These are phyloP conservation scores for Zygosaccharomyces kombuchaensis DNA, from an alignment of 805 yeast species.

Conservation along the genomic window DNA sequence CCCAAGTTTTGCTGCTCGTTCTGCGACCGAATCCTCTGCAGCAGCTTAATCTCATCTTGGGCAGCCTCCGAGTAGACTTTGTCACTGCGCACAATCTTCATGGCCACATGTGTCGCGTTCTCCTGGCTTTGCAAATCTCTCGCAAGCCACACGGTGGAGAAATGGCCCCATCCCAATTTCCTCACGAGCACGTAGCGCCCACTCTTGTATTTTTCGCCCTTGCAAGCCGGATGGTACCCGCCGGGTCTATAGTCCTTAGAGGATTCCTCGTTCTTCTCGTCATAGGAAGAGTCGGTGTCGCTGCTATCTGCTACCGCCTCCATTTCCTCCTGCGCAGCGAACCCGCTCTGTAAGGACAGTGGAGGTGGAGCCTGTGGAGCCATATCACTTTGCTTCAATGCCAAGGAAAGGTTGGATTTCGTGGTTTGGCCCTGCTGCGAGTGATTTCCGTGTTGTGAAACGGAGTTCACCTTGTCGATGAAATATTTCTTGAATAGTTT, in stretches of 20 bases:
- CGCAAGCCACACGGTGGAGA: constrained; percentile 93
- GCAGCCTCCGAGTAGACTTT: constrained; percentile 91
- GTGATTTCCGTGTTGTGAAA: neutral
- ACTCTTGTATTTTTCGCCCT: constrained; percentile 80
- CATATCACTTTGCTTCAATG: constrained; percentile 15
- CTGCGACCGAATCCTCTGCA: constrained; percentile 55
- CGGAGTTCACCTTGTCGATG: constrained; percentile 9
- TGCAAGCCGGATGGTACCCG: constrained; percentile 91
- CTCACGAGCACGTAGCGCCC: constrained; percentile 75
- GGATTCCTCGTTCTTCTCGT: constrained; percentile 71
- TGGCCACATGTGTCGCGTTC: constrained; percentile 73
- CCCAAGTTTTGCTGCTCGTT: constrained; percentile 58
- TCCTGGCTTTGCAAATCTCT: constrained; percentile 43
- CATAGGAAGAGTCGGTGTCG: constrained; percentile 37
- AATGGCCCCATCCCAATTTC: constrained; percentile 98
- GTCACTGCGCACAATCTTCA: constrained; percentile 91
- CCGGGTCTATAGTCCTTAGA: constrained; percentile 81
- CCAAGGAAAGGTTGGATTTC: constrained; percentile 27
- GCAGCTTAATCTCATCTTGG: constrained; percentile 79
- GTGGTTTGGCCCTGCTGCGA: constrained; percentile 7
- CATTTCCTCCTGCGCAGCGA: constrained; percentile 14
- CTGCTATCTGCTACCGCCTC: constrained; percentile 26
- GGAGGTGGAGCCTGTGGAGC: neutral
- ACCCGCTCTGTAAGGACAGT: constrained; percentile 14
- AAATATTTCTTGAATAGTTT: constrained; percentile 11